Evolutionary conservation across 2,329 filamentous ascomycete species (phyloP).

Genomic region (Zasmidium angulare): DNA sequence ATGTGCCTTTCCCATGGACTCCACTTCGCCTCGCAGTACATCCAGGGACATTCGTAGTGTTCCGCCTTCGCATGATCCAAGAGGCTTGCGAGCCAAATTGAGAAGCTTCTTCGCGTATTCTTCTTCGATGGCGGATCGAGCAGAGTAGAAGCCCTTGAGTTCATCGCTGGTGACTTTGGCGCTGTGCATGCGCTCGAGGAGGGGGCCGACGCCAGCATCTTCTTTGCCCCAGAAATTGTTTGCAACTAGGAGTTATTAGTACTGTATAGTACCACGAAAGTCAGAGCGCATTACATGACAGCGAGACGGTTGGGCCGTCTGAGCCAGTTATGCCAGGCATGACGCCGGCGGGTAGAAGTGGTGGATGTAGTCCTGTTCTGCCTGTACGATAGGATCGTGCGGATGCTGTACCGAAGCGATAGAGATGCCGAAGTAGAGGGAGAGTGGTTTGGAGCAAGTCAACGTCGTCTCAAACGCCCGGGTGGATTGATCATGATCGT

Average conservation of each 20-base stretch:
- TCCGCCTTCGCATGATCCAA: conserved; percentile 84
- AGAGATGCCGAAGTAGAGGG: background rate
- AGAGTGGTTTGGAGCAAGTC: background rate
- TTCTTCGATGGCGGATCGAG: conserved; percentile 90
- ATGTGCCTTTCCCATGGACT: conserved; percentile 92
- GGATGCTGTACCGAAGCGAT: background rate
- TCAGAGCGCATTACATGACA: conserved; percentile 33
- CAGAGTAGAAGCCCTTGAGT: conserved; percentile 85
- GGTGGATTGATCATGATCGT: background rate
- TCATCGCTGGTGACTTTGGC: conserved; percentile 96
- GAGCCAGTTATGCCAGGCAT: conserved; percentile 36
- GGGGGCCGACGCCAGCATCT: conserved; percentile 87
- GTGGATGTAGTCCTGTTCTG: background rate
- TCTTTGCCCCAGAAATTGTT: conserved; percentile 99
- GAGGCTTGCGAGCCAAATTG: conserved; percentile 78
- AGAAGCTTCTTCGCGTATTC: conserved; percentile 91
- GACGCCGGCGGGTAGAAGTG: conserved; percentile 8
- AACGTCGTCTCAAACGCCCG: background rate
- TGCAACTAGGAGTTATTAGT: conserved; percentile 65
- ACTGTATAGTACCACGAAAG: conserved; percentile 10
- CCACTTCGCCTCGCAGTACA: conserved; percentile 82
- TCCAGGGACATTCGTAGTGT: conserved; percentile 83
- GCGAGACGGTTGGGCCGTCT: conserved; percentile 37
- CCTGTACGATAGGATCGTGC: background rate
- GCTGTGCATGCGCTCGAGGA: conserved; percentile 90